A percentile compares a stretch with the other conserved stretches of the same genome.
These are phyloP conservation scores for Pseudogymnoascus sp. DNA, from an alignment of 2,329 filamentous ascomycete genomes.

Conservation along the genomic window DNA sequence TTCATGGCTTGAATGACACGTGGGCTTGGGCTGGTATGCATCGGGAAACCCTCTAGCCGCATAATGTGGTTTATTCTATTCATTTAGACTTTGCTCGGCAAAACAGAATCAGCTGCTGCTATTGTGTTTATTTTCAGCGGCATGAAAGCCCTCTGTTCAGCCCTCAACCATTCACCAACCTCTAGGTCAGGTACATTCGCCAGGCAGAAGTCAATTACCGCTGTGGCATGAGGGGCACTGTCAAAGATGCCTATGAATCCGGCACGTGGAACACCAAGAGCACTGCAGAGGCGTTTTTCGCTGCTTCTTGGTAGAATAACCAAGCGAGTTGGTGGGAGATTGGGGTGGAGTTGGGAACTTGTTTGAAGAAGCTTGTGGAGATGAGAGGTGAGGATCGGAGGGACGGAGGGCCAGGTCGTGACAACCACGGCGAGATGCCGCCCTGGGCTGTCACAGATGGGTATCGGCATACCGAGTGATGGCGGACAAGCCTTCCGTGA, in stretches of 20 bases:
- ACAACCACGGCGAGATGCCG: conserved; percentile 41
- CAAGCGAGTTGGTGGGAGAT: conserved; percentile 41
- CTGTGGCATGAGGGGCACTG: conserved; percentile 47
- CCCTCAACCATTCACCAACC: conserved; percentile 45
- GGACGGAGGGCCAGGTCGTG: conserved; percentile 47
- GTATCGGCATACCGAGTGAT: not conserved
- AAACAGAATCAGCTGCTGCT: conserved; percentile 25
- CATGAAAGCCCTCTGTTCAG: conserved; percentile 33
- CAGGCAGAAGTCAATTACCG: conserved; percentile 47
- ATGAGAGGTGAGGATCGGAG: conserved; percentile 50
- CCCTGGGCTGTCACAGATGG: not conserved
- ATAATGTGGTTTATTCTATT: not conserved
- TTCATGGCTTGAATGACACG: not conserved
- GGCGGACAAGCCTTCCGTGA: conserved; percentile 15
- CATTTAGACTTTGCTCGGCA: conserved; percentile 11
- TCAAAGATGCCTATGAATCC: conserved; percentile 53
- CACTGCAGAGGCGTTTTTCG: conserved; percentile 47
- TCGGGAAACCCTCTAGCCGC: not conserved
- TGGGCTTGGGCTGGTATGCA: not conserved
- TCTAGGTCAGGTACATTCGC: conserved; percentile 43
- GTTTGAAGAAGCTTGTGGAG: conserved; percentile 46
- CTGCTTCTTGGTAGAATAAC: conserved; percentile 54
- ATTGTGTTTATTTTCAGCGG: conserved; percentile 40
- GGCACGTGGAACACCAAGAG: conserved; percentile 53
- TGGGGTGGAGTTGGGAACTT: conserved; percentile 36